A percentile compares a stretch with the other conserved stretches of the same genome.
These are phyloP conservation scores for Gliomastix tumulicola DNA, from an alignment of 2,329 filamentous ascomycete species.

Conservation along the genomic window DNA sequence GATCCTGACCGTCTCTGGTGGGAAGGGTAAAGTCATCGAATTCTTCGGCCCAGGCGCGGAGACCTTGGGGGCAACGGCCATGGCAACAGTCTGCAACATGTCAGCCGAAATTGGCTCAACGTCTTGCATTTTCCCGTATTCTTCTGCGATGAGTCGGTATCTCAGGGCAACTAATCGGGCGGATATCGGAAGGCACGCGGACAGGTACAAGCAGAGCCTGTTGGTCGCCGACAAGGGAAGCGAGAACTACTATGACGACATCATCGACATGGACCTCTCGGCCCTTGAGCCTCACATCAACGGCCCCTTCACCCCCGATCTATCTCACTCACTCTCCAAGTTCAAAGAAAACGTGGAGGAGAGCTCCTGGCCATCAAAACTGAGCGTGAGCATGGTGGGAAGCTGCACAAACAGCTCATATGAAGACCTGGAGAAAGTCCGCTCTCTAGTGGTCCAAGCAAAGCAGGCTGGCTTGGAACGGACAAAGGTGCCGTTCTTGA, in stretches of 20 bases:
- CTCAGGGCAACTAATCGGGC: slow-evolving; percentile 18
- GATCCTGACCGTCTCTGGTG: slow-evolving; percentile 21
- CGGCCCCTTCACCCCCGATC: slow-evolving; percentile 24
- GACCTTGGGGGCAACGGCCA: slow-evolving; percentile 22
- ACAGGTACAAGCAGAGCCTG: slow-evolving; percentile 13
- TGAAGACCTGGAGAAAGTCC: slow-evolving; percentile 22
- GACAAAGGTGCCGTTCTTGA: slow-evolving; percentile 18
- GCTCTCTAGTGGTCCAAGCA: slow-evolving; percentile 18
- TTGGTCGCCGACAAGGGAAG: slow-evolving; percentile 18
- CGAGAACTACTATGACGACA: slow-evolving; percentile 20
- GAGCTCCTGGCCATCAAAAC: slow-evolving; percentile 18
- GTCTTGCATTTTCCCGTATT: slow-evolving; percentile 26
- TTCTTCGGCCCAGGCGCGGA: slow-evolving; percentile 24
- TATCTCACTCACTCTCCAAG: slow-evolving; percentile 20
- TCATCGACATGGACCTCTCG: slow-evolving; percentile 24
- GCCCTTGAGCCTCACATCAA: slow-evolving; percentile 24
- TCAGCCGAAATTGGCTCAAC: slow-evolving; percentile 26
- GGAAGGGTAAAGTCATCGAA: slow-evolving; percentile 25
- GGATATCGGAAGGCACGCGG: slow-evolving; percentile 13
- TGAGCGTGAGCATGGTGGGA: slow-evolving; percentile 21
- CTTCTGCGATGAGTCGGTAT: slow-evolving; percentile 20
- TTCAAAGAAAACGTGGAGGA: slow-evolving; percentile 15
- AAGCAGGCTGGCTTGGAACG: slow-evolving; percentile 16
- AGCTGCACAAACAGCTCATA: slow-evolving; percentile 27
- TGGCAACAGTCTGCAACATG: slow-evolving; percentile 29